Evolutionary conservation across 2,329 filamentous ascomycete species (phyloP), one percentile per base, ranked within the genome.

Genomic region (Arthrobotrys sphaeroides): DNA sequence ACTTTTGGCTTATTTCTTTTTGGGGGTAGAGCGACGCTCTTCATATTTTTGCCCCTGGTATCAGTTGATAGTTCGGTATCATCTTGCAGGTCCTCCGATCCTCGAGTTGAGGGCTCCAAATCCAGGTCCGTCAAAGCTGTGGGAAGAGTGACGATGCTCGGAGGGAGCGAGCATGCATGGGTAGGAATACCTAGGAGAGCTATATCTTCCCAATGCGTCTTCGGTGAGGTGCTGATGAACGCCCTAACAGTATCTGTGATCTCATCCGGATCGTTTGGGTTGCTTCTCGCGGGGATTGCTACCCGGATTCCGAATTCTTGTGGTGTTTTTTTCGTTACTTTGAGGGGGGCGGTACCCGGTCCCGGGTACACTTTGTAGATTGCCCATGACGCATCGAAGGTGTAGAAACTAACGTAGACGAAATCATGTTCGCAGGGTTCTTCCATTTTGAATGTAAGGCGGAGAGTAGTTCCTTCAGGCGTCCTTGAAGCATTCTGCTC

Each of bases 151-250:
- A 47, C 7, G 13, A 47, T 33, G 4, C 7, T 33, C 20, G 59
- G 24, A 16, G 59, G 28, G 16, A 22, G n/a, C n/a, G 42, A 33
- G 20, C 10, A 47, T 4, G n/a, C 40, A 16, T 62, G 18, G 3
- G 13, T 10, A n/a, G 62, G 47, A 4, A 66, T 24, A 18, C 33
- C 62, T 10, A 33, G 36, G 31, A 66, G 62, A 7, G 38, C 40
- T 20, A 66, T 49, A 16, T 66, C 62, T 10, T 66, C 62, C 62
- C 47, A 66, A 6, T 33, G 12, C n/a, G 13, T 22, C 24, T 28
- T 16, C 1, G n/a, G 7, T 3, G 28, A 36, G 12, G 33, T 66
- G 28, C 62, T 51, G 7, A 66, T 33, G 18, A 55, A 66, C 0
- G 28, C 62, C 12, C 45, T 66, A 1, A 66, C n/a, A 9, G 20